Evolutionary conservation across 2,329 filamentous ascomycete species (phyloP), one percentile per base, ranked within the genome.

Genomic region (Fusarium ambrosium): DNA sequence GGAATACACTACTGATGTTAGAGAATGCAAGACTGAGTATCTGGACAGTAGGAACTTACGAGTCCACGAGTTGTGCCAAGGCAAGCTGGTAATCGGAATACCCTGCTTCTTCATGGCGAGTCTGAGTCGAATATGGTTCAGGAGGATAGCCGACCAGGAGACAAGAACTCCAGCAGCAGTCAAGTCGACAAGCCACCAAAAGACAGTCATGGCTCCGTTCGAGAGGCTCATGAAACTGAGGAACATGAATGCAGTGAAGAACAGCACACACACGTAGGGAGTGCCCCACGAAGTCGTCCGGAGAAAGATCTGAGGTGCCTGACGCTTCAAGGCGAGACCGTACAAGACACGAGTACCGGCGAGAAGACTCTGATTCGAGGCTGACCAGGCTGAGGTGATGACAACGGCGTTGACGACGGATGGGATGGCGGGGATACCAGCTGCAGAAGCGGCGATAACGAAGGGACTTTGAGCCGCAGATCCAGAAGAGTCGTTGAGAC

Each of bases 321-420:
- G 90, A 22, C 84, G 83, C 80, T 91, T 90, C 16, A 90, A 85
- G 0, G 90, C 90, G 64, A 92, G 83, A 5, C 87, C 89, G 72
- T 90, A 89, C 6, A 92, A 83, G 37, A 90, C 89, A 56, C 91
- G 87, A 1, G 90, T 90, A 32, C 89, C 90, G 1, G 89, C 85
- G 45, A 87, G 84, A 37, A 95, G 84, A 78, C 88, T 90, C 74
- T 92, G 90, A 75, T 95, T 95, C 0, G 89, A 91, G 0, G 92
- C 88, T 0, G 92, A 94, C 83, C 90, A 92, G 0, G 92, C 92
- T 0, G 92, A 93, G 0, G 91, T 93, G 74, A 95, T 87, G 75
- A 95, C 92, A 29, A 95, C 87, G 39, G 92, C 93, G 80, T 96
- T 96, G 82, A 95, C 91, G 64, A 95, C 89, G 7, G 90, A 91